Evolutionary conservation across 2,329 filamentous ascomycete genomes (phyloP), one percentile per base, ranked within the genome.

Genomic region (Grosmannia penicillata): DNA sequence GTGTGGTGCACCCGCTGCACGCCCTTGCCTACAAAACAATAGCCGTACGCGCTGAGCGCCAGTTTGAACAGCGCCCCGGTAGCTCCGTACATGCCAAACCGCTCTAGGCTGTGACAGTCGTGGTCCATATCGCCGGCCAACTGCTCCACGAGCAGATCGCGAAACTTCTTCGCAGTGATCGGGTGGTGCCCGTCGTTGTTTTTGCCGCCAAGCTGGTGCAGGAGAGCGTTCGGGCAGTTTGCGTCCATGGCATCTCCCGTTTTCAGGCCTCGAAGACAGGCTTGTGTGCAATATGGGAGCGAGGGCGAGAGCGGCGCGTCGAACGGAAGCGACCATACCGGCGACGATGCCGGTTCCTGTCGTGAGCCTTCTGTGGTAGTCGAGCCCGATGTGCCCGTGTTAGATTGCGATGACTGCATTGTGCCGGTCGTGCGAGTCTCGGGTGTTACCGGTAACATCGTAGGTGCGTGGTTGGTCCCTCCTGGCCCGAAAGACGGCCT

Each of bases 1-100:
- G 24, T 21, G 15, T 25, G 19, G 34, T 40, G 33, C 30, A 13
- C 33, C 27, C 27, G 19, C 32, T 41, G 33, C 22, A 40, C 40
- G 13, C 44, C 44, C 37, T 45, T 45, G 36, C 33, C 40, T 4
- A 47, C 40, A 38, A 47, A 39, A 13, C 38, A 43, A 26, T 47
- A 47, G 23, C 45, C 43, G 28, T 40, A 45, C 6, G 18, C 38
- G 9, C 33, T 27, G 3, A 45, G 26, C 22, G 41, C 37, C 8
- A 47, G 21, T 37, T 41, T 40, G 32, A 45, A 47, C 25, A 47
- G 37, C 13, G 21, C 29, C 8, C 37, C 43, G 19, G 27, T 38
- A 6, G 32, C 38, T 9, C 41, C 43, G 8, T 35, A 35, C 30
- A 41, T 33, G 23, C 35, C 36, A n/a, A 25, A 22, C 4, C 15